Conservation (phyloP, 1,284 basidiomycete species). For the Trichosporon inkin region DNA sequence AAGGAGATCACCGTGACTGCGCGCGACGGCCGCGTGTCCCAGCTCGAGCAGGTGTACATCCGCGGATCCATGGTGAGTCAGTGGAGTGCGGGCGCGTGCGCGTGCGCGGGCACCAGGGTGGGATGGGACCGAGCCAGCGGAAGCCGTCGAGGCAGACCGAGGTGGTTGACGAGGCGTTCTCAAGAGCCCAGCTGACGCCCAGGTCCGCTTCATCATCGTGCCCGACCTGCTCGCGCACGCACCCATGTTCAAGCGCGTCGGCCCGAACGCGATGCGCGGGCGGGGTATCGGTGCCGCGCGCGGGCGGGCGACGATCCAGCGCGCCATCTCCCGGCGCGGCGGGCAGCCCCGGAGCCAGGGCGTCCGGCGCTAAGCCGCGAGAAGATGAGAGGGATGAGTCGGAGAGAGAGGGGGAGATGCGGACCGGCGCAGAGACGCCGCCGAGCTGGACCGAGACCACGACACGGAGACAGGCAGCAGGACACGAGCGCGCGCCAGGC, state of each 20-base stretch:
- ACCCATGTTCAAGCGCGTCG: conserved; percentile 99
- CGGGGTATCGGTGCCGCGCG: conserved; percentile 87
- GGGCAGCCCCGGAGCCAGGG: conserved; percentile 49
- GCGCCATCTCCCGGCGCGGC: conserved; percentile 30
- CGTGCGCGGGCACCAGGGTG: too few relatives aligned
- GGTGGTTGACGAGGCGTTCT: too few relatives aligned
- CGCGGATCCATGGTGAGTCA: conserved; percentile 77
- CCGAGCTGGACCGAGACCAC: too few relatives aligned
- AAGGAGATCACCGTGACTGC: conserved; percentile 97
- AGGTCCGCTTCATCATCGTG: conserved; percentile 93
- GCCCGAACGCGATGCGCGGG: conserved; percentile 97
- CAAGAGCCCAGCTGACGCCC: neutral
- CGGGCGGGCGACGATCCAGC: conserved; percentile 52
- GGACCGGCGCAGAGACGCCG: neutral
- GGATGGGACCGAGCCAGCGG: too few relatives aligned
- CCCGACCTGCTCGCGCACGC: conserved; percentile 99
- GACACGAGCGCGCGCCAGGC: too few relatives aligned
- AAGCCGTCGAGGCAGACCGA: too few relatives aligned
- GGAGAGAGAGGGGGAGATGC: neutral
- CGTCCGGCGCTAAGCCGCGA: conserved; percentile 42
- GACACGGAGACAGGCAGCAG: too few relatives aligned
- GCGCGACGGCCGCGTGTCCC: conserved; percentile 96
- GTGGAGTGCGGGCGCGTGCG: neutral
- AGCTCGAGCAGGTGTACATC: conserved; percentile 98
- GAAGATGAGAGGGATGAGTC: neutral